Evolutionary conservation across 208 protist species (phyloP).

Genomic region (Blastocrithidia nonstop): DNA sequence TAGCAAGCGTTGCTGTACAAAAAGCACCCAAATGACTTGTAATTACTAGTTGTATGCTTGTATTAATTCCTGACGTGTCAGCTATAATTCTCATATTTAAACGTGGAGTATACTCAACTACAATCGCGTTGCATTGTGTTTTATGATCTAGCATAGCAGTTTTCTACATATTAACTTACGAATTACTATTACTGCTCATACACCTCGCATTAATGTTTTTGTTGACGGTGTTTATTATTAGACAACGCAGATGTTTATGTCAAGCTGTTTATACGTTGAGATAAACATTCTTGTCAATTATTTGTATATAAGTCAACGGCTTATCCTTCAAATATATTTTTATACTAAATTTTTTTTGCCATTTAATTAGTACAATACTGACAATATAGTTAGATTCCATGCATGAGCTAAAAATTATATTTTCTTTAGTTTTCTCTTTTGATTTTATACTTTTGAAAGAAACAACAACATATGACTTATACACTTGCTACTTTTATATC

Average conservation of each 20-base stretch:
- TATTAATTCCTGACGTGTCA: constrained; percentile 29
- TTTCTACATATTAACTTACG: constrained; percentile 32
- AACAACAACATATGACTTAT: no score
- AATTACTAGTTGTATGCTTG: constrained; percentile 17
- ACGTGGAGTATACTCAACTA: constrained; percentile 18
- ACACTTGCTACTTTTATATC: no score
- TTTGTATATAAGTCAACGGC: no score
- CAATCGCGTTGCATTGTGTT: constrained; percentile 34
- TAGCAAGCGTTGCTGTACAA: constrained; percentile 16
- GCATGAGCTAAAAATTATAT: no score
- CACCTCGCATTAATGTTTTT: constrained; percentile 32
- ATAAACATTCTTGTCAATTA: constrained; percentile 8
- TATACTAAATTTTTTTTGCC: no score
- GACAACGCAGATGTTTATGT: constrained; percentile 28
- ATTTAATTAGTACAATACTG: no score
- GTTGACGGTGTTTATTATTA: constrained; percentile 43
- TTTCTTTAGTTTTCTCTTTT: no score
- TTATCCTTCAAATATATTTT: no score
- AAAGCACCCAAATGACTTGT: constrained; percentile 16
- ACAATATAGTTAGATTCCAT: no score
- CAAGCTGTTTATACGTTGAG: constrained; percentile 27
- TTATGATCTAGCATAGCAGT: constrained; percentile 41
- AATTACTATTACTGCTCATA: constrained; percentile 39
- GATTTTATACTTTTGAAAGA: no score
- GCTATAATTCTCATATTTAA: constrained; percentile 31